A percentile compares a stretch with the other conserved stretches of the same genome.
These are phyloP conservation scores for Hygrocybe coccinea DNA, from an alignment of 768 basidiomycete species.

Conservation along the genomic window DNA sequence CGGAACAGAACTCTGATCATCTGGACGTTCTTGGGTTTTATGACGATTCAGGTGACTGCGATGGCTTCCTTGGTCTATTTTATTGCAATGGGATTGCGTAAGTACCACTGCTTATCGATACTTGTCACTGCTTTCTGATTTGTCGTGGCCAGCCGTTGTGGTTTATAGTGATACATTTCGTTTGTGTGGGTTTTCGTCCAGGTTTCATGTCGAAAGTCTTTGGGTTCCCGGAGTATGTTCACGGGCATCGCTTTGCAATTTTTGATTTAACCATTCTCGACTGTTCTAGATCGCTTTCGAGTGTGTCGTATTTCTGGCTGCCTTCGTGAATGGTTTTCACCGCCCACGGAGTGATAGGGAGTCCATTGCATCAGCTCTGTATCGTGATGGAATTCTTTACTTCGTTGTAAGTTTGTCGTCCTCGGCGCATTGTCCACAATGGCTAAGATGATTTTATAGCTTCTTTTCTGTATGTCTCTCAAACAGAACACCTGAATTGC, in stretches of 20 bases:
- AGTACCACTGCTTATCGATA: neutral
- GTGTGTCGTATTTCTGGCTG: neutral
- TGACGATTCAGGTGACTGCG: neutral
- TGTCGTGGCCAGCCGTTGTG: neutral
- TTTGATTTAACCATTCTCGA: neutral
- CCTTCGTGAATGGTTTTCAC: neutral
- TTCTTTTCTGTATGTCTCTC: neutral
- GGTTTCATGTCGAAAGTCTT: neutral
- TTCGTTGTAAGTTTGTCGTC: neutral
- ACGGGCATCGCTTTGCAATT: no score
- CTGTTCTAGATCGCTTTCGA: constrained; percentile 1
- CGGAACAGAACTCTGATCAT: neutral
- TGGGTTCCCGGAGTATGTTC: constrained; percentile 3
- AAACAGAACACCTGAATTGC: neutral
- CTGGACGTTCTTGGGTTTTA: constrained; percentile 2
- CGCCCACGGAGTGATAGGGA: neutral
- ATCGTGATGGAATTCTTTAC: neutral
- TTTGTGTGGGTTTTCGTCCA: neutral
- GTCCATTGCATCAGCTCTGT: neutral
- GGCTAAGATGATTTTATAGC: neutral
- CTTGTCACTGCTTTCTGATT: neutral
- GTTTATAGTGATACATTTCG: neutral
- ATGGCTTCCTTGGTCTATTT: neutral
- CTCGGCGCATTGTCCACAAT: neutral
- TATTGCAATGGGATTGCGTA: neutral